Evolutionary conservation across 352 stramenopile genomes (phyloP).

Genomic region (Globisporangium solare): DNA sequence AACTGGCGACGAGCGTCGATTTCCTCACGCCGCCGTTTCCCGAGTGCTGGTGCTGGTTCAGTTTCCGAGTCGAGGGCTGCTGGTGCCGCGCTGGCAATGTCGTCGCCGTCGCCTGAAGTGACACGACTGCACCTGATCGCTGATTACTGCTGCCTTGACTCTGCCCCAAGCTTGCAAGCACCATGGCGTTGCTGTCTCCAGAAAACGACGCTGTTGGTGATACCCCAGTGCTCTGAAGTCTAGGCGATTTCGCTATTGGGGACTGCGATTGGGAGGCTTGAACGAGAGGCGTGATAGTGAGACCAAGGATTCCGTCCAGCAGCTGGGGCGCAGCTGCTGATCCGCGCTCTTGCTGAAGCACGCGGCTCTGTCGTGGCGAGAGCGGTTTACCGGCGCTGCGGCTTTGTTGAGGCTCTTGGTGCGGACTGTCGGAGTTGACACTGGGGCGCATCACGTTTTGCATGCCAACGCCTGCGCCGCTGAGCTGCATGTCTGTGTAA

Average conservation of each 20-base stretch:
- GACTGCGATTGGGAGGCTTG: not conserved
- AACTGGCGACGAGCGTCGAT: constrained; percentile 5
- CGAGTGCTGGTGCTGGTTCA: not conserved
- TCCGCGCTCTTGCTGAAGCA: constrained; percentile 3
- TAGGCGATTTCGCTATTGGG: not conserved
- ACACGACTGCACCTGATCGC: no score
- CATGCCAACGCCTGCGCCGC: not conserved
- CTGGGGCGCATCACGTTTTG: no score
- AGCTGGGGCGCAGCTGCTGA: no score
- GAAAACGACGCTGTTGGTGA: no score
- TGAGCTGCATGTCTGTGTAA: constrained; percentile 1
- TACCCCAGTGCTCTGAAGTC: not conserved
- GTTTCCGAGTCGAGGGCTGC: constrained; percentile 3
- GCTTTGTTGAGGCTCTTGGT: not conserved
- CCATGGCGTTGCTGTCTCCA: not conserved
- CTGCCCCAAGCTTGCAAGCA: not conserved
- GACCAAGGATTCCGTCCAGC: constrained; percentile 1
- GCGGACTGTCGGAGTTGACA: not conserved
- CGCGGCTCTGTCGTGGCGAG: constrained; percentile 2
- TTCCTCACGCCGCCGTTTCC: not conserved
- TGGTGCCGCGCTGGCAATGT: not conserved
- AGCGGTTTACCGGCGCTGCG: not conserved
- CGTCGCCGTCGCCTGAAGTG: not conserved
- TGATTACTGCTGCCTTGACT: not conserved
- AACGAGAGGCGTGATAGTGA: constrained; percentile 5